A percentile compares a stretch with the other conserved stretches of the same genome.
Evolutionary conservation across 1,139 yeast genomes (phyloP).

Genomic region (Hemisphaericaspora xylanilytica): DNA sequence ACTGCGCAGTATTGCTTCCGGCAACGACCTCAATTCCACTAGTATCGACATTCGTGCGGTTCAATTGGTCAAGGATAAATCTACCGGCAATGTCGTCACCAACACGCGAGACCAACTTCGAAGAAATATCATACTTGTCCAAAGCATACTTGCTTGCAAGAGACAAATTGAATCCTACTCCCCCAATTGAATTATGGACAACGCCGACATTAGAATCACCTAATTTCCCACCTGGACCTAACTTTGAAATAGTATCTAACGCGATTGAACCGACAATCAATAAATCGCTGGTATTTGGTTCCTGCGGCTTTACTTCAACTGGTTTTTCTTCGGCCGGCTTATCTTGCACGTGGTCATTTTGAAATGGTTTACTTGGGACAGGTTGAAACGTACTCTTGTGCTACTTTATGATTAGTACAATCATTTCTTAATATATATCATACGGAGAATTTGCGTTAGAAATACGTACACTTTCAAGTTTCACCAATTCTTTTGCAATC

Average conservation of each 20-base stretch:
- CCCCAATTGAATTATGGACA: conserved; percentile 63
- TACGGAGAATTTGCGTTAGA: not conserved
- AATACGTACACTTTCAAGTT: conserved; percentile 30
- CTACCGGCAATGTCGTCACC: conserved; percentile 58
- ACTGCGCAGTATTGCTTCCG: conserved; percentile 56
- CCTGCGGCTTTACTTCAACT: too few species aligned
- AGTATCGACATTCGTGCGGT: conserved; percentile 29
- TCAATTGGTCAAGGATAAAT: conserved; percentile 31
- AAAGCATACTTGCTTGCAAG: conserved; percentile 45
- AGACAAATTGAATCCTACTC: conserved; percentile 80
- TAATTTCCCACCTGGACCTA: conserved; percentile 28
- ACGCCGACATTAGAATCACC: conserved; percentile 76
- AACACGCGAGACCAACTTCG: conserved; percentile 56
- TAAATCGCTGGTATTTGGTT: too few species aligned
- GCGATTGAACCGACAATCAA: conserved; percentile 77
- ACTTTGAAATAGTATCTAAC: conserved; percentile 60
- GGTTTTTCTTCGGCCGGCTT: too few species aligned
- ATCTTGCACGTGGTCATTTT: too few species aligned
- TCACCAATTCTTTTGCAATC: conserved; percentile 57
- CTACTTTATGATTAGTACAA: conserved; percentile 4
- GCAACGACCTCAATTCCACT: conserved; percentile 36
- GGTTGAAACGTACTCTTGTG: not conserved
- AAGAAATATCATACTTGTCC: conserved; percentile 15
- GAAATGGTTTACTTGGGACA: too few species aligned
- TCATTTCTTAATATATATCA: not conserved